A percentile compares a stretch with the other conserved stretches of the same genome.
These are phyloP conservation scores for Debaryomyces coudertii DNA, from an alignment of 1,139 yeast species.

Conservation along the genomic window DNA sequence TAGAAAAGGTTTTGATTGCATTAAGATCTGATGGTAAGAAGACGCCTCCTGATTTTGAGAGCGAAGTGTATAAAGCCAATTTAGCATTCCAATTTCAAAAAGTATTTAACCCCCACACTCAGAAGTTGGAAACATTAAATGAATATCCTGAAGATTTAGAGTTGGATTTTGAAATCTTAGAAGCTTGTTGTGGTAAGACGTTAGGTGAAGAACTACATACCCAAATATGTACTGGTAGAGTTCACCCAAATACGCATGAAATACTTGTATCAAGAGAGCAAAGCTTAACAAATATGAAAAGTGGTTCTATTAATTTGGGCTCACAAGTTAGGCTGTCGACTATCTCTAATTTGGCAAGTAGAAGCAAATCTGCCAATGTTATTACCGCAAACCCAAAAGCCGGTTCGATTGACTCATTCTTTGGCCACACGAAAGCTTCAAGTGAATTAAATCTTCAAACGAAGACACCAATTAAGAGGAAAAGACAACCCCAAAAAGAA, in stretches of 20 bases:
- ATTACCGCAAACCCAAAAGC: not conserved
- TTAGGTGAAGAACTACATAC: slow-evolving; percentile 51
- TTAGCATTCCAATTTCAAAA: slow-evolving; percentile 85
- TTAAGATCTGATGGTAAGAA: slow-evolving; percentile 66
- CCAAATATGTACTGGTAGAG: slow-evolving; percentile 62
- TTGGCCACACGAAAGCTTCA: slow-evolving; percentile 5
- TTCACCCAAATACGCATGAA: slow-evolving; percentile 66
- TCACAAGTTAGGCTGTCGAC: not conserved
- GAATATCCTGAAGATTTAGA: slow-evolving; percentile 50
- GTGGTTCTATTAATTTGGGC: slow-evolving; percentile 25
- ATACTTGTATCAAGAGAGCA: slow-evolving; percentile 52
- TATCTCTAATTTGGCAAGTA: not conserved
- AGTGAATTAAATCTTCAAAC: not conserved
- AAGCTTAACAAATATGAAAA: slow-evolving; percentile 27
- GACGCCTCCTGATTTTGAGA: slow-evolving; percentile 61
- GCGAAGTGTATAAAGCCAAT: slow-evolving; percentile 67
- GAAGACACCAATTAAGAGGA: slow-evolving; percentile 1
- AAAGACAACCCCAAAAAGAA: not conserved
- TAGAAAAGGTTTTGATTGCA: slow-evolving; percentile 59
- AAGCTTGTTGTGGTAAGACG: slow-evolving; percentile 66
- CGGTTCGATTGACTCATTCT: slow-evolving; percentile 17
- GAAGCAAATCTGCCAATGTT: slow-evolving; percentile 5
- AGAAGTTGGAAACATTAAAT: slow-evolving; percentile 58
- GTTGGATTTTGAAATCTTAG: slow-evolving; percentile 41
- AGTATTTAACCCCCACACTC: slow-evolving; percentile 69